Conservation (phyloP, 768 basidiomycete genomes). For the Pulveroboletus sp. region DNA sequence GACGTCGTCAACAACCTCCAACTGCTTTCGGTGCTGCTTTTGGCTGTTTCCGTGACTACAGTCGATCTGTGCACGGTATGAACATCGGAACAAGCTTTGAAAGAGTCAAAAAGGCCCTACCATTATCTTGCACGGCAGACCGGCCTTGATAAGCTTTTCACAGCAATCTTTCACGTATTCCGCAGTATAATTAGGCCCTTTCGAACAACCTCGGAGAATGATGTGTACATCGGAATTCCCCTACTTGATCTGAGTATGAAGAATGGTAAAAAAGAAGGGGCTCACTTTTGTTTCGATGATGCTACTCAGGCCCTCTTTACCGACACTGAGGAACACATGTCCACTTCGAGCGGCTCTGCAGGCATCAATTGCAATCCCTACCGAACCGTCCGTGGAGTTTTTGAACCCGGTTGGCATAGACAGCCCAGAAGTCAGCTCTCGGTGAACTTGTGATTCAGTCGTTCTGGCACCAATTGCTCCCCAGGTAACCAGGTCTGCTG, state of each 20-base stretch:
- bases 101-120: conserved; percentile 37
- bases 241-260: conserved; percentile 35
- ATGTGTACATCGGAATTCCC: conserved; percentile 92
- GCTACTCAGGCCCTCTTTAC: conserved; percentile 91
- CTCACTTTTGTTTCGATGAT: conserved; percentile 90
- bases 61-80: conserved; percentile 59
- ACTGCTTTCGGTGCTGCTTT: conserved; percentile 87
- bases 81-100: neutral
- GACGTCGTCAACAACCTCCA: conserved; percentile 86
- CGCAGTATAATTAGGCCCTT: conserved; percentile 84
- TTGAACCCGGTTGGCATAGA: conserved; percentile 98
- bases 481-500: conserved; percentile 91
- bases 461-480: conserved; percentile 94
- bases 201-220: conserved; percentile 86
- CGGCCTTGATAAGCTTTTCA: conserved; percentile 74
- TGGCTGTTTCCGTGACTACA: conserved; percentile 96
- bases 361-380: conserved; percentile 91
- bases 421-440: conserved; percentile 81
- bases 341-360: conserved; percentile 87
- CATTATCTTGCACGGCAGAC: conserved; percentile 81
- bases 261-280: neutral
- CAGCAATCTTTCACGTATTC: conserved; percentile 76
- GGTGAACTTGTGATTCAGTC: conserved; percentile 90
- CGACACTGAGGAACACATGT: conserved; percentile 95
- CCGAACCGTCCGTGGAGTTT: conserved; percentile 93